Percentiles rank a stretch among this genome's conserved stretches.
These are phyloP conservation scores for Clavariopsis aquatica DNA, from an alignment of 495 filamentous ascomycete genomes.

Conservation along the genomic window DNA sequence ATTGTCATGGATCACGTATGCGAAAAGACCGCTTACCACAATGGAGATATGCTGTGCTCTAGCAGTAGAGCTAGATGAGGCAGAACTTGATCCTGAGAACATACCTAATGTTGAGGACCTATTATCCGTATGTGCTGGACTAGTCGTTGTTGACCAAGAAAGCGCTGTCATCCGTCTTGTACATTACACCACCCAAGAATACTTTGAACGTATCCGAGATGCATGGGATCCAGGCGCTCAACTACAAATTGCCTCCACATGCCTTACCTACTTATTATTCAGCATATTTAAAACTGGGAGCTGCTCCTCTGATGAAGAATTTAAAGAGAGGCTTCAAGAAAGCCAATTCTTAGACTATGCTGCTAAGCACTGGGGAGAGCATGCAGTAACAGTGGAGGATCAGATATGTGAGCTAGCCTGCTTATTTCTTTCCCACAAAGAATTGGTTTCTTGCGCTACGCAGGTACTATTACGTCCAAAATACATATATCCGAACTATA, in stretches of 20 bases:
- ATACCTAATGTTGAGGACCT: slow-evolving; percentile 43
- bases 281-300: slow-evolving; percentile 40
- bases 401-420: slow-evolving; percentile 17
- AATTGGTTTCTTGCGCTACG: slow-evolving; percentile 11
- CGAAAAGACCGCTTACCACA: slow-evolving; percentile 16
- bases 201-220: slow-evolving; percentile 48
- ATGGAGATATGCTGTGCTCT: slow-evolving; percentile 13
- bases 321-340: slow-evolving; percentile 37
- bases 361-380: slow-evolving; percentile 50
- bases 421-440: background rate
- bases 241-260: slow-evolving; percentile 44
- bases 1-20: slow-evolving; percentile 12
- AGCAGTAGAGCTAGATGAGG: slow-evolving; percentile 15
- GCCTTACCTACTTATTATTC: slow-evolving; percentile 52
- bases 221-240: slow-evolving; percentile 47
- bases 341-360: slow-evolving; percentile 51
- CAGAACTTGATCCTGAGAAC: slow-evolving; percentile 16
- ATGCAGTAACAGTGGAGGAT: slow-evolving; percentile 42
- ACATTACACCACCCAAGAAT: slow-evolving; percentile 58
- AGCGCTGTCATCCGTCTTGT: slow-evolving; percentile 54
- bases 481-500: slow-evolving; percentile 13
- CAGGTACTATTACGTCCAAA: slow-evolving; percentile 16
- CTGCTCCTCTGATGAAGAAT: slow-evolving; percentile 40
- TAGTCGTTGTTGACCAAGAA: slow-evolving; percentile 53
- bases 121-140: slow-evolving; percentile 53